phyloP scores from a whole-genome alignment of 345 rosid genomes.

The Triadica sebifera region DNA sequence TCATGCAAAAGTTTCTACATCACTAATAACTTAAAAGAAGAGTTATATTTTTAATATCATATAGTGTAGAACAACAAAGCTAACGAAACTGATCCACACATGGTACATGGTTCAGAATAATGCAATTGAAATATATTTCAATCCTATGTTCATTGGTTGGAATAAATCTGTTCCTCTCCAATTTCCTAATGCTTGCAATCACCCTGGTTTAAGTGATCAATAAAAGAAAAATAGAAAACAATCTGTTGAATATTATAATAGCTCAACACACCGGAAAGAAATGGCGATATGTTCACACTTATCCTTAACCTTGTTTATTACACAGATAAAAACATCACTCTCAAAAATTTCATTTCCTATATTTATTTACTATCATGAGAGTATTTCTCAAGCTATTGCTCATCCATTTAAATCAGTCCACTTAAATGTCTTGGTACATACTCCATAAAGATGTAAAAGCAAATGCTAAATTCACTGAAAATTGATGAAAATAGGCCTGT shows the following conservation, averaged over 20 bases:
- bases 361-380: neutral
- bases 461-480: neutral
- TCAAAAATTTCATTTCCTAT: neutral
- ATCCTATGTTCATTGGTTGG: neutral
- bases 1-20: neutral
- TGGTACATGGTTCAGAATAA: neutral
- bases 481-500: neutral
- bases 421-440: neutral
- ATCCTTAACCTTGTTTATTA: neutral
- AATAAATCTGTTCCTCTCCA: neutral
- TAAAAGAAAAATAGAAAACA: neutral
- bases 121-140: neutral
- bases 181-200: neutral
- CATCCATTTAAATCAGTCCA: neutral
- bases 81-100: neutral
- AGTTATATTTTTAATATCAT: neutral
- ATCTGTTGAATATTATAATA: neutral
- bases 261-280: neutral
- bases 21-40: neutral
- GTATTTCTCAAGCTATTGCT: neutral
- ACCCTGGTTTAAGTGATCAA: neutral
- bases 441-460: neutral
- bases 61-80: neutral
- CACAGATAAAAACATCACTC: neutral
- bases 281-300: neutral